Conservation (phyloP, 441 rosid genomes). For the Corymbia calophylla region DNA sequence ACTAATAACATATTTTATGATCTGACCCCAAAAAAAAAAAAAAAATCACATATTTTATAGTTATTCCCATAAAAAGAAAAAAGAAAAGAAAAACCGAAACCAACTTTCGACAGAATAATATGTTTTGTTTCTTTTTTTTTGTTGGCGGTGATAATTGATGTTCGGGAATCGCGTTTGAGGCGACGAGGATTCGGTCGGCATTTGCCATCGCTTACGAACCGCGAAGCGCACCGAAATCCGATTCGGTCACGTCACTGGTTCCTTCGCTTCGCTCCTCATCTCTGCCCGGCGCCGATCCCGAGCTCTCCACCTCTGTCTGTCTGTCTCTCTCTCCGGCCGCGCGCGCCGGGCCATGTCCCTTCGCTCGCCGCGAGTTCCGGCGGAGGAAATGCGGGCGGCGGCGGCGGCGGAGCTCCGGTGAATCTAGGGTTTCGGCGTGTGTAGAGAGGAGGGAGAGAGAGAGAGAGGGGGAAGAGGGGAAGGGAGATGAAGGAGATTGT, state of each 20-base stretch:
- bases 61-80: background rate
- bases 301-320: background rate
- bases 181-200: background rate
- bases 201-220: background rate
- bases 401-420: background rate
- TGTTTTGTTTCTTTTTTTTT: background rate
- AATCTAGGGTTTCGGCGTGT: background rate
- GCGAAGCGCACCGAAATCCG: background rate
- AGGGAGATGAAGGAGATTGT: constrained; percentile 62
- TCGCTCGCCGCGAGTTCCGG: background rate
- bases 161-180: background rate
- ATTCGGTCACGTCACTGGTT: background rate
- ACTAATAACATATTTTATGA: background rate
- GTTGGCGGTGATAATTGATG: background rate
- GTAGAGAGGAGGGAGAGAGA: background rate
- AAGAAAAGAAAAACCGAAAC: background rate
- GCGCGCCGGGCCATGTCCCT: background rate
- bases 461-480: background rate
- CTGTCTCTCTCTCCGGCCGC: background rate
- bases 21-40: background rate
- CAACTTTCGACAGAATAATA: background rate
- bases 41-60: background rate
- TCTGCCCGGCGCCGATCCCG: background rate
- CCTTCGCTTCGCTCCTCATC: background rate
- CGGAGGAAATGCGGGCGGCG: background rate